phyloP scores from a whole-genome alignment of 129 eudicot genomes.

The Flaveria brownii region DNA sequence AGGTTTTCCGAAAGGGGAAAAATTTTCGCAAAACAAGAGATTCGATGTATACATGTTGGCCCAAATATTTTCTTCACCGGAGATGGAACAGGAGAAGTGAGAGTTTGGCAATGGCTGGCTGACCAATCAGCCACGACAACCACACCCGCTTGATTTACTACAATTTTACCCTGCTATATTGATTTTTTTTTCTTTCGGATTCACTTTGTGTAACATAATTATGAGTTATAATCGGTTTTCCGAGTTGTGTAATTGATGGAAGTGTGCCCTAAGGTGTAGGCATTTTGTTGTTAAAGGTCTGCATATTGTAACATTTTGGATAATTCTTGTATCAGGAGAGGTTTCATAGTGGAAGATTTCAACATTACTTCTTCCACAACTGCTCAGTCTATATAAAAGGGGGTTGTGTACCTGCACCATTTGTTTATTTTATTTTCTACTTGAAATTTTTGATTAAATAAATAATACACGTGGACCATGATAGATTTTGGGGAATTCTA shows the following conservation, averaged over 20 bases:
- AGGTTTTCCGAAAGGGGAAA: conserved; percentile 91
- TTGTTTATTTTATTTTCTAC: no score
- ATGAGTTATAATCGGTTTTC: conserved; percentile 14
- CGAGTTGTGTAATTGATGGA: not conserved
- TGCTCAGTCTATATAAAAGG: not conserved
- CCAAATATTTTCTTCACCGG: conserved; percentile 94
- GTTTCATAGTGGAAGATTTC: conserved; percentile 29
- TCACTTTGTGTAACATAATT: conserved; percentile 20
- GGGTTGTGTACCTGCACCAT: not conserved
- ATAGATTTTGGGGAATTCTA: no score
- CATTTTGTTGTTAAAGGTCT: conserved; percentile 11
- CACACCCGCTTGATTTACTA: conserved; percentile 32
- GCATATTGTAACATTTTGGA: conserved; percentile 30
- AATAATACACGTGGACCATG: no score
- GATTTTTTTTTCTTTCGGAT: not conserved
- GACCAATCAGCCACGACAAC: conserved; percentile 47
- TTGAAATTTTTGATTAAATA: no score
- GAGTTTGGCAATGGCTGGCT: conserved; percentile 83
- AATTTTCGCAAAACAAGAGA: conserved; percentile 69
- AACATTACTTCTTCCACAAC: not conserved
- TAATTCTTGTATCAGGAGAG: conserved; percentile 24
- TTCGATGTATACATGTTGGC: conserved; percentile 70
- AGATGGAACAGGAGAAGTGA: conserved; percentile 86
- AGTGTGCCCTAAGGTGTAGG: conserved; percentile 15
- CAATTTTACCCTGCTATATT: conserved; percentile 21